Conservation (phyloP, 2,329 filamentous ascomycete genomes). For the Colletotrichum plurivorum region DNA sequence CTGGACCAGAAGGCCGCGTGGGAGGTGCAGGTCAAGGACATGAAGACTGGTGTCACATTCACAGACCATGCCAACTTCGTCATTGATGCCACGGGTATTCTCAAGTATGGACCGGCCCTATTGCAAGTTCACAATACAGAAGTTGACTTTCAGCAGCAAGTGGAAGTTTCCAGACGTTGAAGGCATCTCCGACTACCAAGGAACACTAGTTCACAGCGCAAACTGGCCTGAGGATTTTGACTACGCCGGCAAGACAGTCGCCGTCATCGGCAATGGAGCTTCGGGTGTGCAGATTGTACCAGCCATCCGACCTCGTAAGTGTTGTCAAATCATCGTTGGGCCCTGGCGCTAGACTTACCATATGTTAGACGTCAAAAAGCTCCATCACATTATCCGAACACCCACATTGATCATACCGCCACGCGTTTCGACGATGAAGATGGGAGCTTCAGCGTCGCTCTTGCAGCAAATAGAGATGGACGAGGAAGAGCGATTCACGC, state of each 20-base stretch:
- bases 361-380: conserved; percentile 52
- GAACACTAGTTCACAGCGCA: conserved; percentile 67
- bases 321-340: not conserved
- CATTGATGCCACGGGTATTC: conserved; percentile 64
- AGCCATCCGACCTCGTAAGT: conserved; percentile 60
- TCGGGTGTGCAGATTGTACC: conserved; percentile 69
- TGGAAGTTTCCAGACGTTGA: conserved; percentile 68
- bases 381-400: conserved; percentile 58
- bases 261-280: conserved; percentile 70
- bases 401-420: conserved; percentile 60
- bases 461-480: conserved; percentile 45
- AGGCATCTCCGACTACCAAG: conserved; percentile 61
- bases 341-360: conserved; percentile 40
- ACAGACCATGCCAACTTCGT: conserved; percentile 63
- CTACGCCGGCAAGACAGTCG: conserved; percentile 64
- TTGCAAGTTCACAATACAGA: not conserved
- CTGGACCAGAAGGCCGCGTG: conserved; percentile 59
- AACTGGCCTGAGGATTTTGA: conserved; percentile 66
- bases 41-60: conserved; percentile 56
- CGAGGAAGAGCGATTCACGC: conserved; percentile 42
- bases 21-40: conserved; percentile 56
- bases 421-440: conserved; percentile 49
- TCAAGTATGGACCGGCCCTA: conserved; percentile 59
- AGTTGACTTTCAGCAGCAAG: conserved; percentile 52
- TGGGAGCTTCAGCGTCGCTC: conserved; percentile 51